These are phyloP conservation scores for Alopecurus myosuroides DNA, from an alignment of 176 grass and related monocot species.

Conservation along the genomic window DNA sequence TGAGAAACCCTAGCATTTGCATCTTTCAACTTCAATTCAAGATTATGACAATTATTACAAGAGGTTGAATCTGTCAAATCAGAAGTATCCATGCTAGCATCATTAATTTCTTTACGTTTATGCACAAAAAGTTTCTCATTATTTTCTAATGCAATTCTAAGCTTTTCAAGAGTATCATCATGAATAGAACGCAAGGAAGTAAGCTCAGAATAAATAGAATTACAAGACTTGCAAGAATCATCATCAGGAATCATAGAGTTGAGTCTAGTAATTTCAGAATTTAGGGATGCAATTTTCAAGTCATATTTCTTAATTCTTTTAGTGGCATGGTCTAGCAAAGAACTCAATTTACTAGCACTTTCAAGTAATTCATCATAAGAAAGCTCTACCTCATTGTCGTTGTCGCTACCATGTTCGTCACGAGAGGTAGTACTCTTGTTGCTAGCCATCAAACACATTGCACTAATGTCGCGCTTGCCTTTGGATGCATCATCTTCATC, in stretches of 20 bases:
- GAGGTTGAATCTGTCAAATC: no score
- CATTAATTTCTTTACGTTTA: no score
- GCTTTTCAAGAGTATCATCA: not conserved
- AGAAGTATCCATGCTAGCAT: no score
- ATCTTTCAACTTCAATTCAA: not conserved
- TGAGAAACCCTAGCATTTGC: not conserved
- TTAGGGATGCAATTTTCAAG: no score
- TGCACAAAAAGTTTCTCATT: no score
- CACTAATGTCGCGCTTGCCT: no score
- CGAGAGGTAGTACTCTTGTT: not conserved
- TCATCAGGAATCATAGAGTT: not conserved
- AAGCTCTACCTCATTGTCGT: not conserved
- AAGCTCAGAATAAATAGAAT: not conserved
- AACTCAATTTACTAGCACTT: no score
- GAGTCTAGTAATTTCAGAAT: not conserved
- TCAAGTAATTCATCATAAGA: not conserved
- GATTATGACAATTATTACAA: no score
- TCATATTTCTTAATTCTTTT: no score
- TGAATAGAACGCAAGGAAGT: not conserved
- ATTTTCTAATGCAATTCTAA: not conserved
- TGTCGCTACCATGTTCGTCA: not conserved
- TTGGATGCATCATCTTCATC: no score
- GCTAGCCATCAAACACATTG: not conserved
- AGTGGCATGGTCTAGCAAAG: no score
- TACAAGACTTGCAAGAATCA: not conserved